Evolutionary conservation across 2,329 filamentous ascomycete species (phyloP), one percentile per base, ranked within the genome.

Genomic region (Tricladium varicosporioides): DNA sequence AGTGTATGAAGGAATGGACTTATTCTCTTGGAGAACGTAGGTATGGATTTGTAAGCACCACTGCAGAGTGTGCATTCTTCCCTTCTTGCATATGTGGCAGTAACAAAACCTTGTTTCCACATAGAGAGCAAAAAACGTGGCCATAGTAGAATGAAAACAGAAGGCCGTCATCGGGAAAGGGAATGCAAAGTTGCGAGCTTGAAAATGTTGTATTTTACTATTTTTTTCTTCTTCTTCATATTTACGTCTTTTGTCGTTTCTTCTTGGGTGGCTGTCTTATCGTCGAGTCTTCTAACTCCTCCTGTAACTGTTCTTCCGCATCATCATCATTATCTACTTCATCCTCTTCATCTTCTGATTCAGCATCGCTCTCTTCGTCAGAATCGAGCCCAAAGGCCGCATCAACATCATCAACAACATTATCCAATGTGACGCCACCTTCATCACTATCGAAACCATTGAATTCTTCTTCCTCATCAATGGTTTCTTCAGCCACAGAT

Each of bases 391-490:
- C 68, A 50, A 70, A 70, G 43, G 67, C 68, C 36, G 63, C 60
- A 54, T 70, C 67, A 8, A 67, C 65, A 47, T 67, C 63, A 31
- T 54, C 67, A 15, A 61, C 63, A 11, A 66, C 61, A 61, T 68
- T 63, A 57, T 68, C 62, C 14, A 68, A 48, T 15, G 58, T 61
- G n/a, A 63, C 63, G 16, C 66, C 68, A 44, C 63, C 67, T 50
- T 67, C 67, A 42, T 77, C 76, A 48, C 73, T 78, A 13, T 70
- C 76, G 48, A 81, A 82, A 31, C 79, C 80, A 42, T 76, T 76
- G 56, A 81, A 82, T 16, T 63, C 64, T n/a, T 63, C 76, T 8
- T 71, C 57, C 48, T 59, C 60, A 18, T 54, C 52, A 13, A 32
- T 47, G 19, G 60, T 54, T n/a, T 47, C 66, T 5, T 60, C 63